Conservation (phyloP, 768 basidiomycete species). For the Agaricus blazei region DNA sequence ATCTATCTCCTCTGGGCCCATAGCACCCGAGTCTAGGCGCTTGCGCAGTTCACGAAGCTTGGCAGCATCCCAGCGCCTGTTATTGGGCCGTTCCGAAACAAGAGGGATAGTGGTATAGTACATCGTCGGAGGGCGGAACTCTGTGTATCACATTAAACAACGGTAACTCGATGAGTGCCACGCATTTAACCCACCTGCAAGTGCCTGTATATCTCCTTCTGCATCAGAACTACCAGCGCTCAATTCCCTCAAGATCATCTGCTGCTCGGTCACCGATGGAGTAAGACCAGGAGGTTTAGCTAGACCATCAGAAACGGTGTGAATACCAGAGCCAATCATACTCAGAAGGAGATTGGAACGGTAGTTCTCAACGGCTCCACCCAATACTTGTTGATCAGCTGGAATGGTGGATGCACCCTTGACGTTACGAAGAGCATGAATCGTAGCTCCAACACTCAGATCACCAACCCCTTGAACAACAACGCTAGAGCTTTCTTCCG, state of each 20-base stretch:
- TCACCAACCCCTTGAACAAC: slow-evolving; percentile 81
- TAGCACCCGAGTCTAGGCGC: slow-evolving; percentile 84
- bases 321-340: slow-evolving; percentile 77
- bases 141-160: slow-evolving; percentile 32
- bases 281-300: slow-evolving; percentile 67
- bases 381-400: slow-evolving; percentile 89
- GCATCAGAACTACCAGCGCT: slow-evolving; percentile 71
- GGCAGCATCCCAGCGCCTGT: slow-evolving; percentile 89
- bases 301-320: slow-evolving; percentile 46
- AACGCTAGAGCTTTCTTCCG: slow-evolving; percentile 60
- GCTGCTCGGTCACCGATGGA: slow-evolving; percentile 84
- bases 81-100: slow-evolving; percentile 79
- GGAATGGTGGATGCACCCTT: slow-evolving; percentile 92
- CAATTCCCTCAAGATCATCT: slow-evolving; percentile 95
- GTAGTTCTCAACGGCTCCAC: slow-evolving; percentile 92
- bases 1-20: slow-evolving; percentile 83
- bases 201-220: slow-evolving; percentile 78
- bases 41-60: slow-evolving; percentile 93
- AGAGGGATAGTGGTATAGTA: slow-evolving; percentile 96
- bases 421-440: slow-evolving; percentile 80
- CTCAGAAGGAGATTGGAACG: slow-evolving; percentile 86
- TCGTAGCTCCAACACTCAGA: slow-evolving; percentile 81
- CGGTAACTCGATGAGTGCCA: neutral
- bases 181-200: slow-evolving; percentile 63
- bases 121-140: slow-evolving; percentile 88